Evolutionary conservation across 768 basidiomycete species (phyloP).

Genomic region (Leccinellum albellum): DNA sequence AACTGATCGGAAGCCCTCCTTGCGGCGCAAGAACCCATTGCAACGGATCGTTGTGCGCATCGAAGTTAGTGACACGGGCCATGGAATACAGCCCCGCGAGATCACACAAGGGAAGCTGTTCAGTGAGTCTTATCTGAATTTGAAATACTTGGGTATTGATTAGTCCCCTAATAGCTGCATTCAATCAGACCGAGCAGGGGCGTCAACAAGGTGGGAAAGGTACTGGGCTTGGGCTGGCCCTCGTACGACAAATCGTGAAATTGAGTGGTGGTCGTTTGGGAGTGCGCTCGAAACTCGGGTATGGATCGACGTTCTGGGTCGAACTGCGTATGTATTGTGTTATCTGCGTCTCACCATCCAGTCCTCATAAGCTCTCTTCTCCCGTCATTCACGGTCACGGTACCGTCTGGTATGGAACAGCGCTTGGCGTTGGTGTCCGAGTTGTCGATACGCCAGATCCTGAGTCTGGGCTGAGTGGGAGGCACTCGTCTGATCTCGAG

Average conservation of each 20-base stretch:
- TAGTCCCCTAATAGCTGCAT: slow-evolving; percentile 46
- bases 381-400: slow-evolving; percentile 6
- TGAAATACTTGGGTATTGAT: neutral
- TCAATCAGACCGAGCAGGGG: slow-evolving; percentile 77
- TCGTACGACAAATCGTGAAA: slow-evolving; percentile 77
- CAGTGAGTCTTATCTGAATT: slow-evolving; percentile 42
- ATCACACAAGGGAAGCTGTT: slow-evolving; percentile 70
- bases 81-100: slow-evolving; percentile 60
- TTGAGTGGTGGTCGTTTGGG: slow-evolving; percentile 70
- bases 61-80: slow-evolving; percentile 76
- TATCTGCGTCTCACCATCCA: slow-evolving; percentile 10
- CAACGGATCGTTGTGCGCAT: slow-evolving; percentile 80
- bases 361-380: slow-evolving; percentile 8
- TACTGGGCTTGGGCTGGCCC: slow-evolving; percentile 70
- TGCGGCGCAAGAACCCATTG: slow-evolving; percentile 23
- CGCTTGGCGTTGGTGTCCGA: slow-evolving; percentile 68
- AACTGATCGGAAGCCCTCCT: neutral
- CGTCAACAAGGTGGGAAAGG: slow-evolving; percentile 71
- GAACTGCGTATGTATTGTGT: slow-evolving; percentile 51
- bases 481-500: slow-evolving; percentile 19
- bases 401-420: slow-evolving; percentile 21
- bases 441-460: slow-evolving; percentile 33
- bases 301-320: slow-evolving; percentile 88
- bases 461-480: slow-evolving; percentile 20
- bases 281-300: slow-evolving; percentile 56